Evolutionary conservation across 495 filamentous ascomycete species (phyloP).

Genomic region (Hapsidospora chrysogenum): DNA sequence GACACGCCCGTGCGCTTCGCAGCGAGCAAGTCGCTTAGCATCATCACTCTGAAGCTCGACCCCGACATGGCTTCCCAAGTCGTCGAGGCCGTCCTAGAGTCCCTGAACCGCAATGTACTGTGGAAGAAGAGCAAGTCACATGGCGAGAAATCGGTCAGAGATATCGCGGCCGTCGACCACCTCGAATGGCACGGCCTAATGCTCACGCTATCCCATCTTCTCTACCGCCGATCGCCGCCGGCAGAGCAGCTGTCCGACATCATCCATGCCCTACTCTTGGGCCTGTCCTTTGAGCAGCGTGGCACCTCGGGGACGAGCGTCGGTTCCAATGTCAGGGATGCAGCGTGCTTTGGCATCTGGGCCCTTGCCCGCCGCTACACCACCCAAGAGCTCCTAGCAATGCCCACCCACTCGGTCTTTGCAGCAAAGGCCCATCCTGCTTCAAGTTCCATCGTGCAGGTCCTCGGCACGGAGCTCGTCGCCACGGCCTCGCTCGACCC

Average conservation of each 20-base stretch:
- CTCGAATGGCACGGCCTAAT: conserved; percentile 85
- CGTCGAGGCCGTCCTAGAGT: conserved; percentile 64
- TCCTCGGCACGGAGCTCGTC: conserved; percentile 63
- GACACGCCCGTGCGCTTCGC: conserved; percentile 81
- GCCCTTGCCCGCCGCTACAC: conserved; percentile 74
- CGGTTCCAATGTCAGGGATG: conserved; percentile 92
- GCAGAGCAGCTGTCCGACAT: conserved; percentile 48
- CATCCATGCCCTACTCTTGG: conserved; percentile 51
- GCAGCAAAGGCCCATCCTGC: conserved; percentile 14
- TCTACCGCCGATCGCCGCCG: conserved; percentile 64
- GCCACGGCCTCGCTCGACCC: conserved; percentile 75
- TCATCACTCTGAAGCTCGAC: conserved; percentile 64
- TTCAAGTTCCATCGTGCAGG: conserved; percentile 43
- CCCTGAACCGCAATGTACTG: conserved; percentile 62
- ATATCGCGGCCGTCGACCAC: conserved; percentile 57
- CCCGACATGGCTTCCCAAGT: conserved; percentile 67
- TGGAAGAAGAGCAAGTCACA: conserved; percentile 24
- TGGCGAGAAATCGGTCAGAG: conserved; percentile 27
- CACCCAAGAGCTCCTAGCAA: conserved; percentile 54
- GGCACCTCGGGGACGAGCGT: conserved; percentile 62
- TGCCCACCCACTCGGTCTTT: conserved; percentile 25
- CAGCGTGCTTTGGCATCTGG: conserved; percentile 93
- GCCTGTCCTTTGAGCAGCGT: conserved; percentile 72
- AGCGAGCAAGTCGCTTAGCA: conserved; percentile 80
- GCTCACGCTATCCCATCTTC: conserved; percentile 67